Conservation (phyloP, 176 grass and related monocot species). For the Tillandsia leiboldiana region DNA sequence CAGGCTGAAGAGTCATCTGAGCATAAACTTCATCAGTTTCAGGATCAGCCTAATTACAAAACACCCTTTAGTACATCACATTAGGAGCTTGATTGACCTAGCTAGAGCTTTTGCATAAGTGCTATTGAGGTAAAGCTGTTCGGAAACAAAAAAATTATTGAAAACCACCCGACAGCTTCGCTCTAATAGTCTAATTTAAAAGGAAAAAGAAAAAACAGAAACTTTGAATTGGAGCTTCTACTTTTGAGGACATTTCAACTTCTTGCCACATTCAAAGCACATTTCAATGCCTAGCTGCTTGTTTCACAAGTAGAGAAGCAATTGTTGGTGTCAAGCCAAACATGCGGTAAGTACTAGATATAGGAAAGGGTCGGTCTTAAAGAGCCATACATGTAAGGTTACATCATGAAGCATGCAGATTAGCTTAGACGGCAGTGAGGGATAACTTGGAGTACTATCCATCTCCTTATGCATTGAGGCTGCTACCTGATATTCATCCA, state of each 20-base stretch:
- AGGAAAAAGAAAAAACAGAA: not conserved
- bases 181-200: not conserved
- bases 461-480: conserved; percentile 94
- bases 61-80: not conserved
- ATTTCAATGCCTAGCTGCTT: no score
- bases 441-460: conserved; percentile 73
- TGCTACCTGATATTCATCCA: conserved; percentile 49
- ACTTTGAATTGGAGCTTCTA: not conserved
- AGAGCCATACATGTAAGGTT: conserved; percentile 63
- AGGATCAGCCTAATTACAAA: conserved; percentile 63
- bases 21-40: conserved; percentile 99
- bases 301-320: no score
- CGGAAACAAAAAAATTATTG: no score
- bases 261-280: no score
- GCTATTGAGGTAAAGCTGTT: not conserved
- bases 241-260: not conserved
- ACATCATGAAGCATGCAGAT: conserved; percentile 85
- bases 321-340: no score
- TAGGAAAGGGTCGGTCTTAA: not conserved
- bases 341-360: no score
- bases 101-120: not conserved
- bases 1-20: conserved; percentile 97
- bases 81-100: not conserved
- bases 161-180: no score
- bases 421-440: conserved; percentile 81